phyloP scores from a whole-genome alignment of 805 yeast species.

The Nakazawaea sp. region DNA sequence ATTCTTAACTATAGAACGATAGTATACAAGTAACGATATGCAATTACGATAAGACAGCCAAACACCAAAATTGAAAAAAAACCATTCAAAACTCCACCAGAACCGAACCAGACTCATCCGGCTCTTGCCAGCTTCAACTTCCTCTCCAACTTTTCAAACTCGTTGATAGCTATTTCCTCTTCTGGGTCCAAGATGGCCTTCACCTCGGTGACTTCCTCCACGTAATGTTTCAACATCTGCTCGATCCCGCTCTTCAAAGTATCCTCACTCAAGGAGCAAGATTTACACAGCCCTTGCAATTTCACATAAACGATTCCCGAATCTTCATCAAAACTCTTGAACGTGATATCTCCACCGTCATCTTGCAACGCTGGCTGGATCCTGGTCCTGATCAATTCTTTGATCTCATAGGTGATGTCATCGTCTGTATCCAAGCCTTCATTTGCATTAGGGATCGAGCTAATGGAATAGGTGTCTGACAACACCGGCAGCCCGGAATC shows the following conservation, averaged over 20 bases:
- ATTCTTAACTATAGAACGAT: too few relatives aligned
- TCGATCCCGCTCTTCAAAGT: conserved; percentile 66
- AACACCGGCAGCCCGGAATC: conserved; percentile 22
- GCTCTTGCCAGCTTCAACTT: conserved; percentile 26
- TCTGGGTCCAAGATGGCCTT: conserved; percentile 31
- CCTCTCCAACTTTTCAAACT: conserved; percentile 78
- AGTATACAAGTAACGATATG: too few relatives aligned
- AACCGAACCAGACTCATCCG: neutral
- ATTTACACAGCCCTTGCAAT: conserved; percentile 64
- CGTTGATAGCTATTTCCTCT: conserved; percentile 60
- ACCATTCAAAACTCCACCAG: neutral
- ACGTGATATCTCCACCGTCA: conserved; percentile 72
- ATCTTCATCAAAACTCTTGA: conserved; percentile 49
- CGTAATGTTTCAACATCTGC: conserved; percentile 62
- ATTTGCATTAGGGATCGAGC: conserved; percentile 13
- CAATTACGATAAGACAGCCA: too few relatives aligned
- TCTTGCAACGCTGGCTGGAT: conserved; percentile 71
- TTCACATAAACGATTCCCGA: conserved; percentile 52
- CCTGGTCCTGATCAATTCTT: conserved; percentile 62
- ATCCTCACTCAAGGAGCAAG: conserved; percentile 62
- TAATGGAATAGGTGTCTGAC: conserved; percentile 12
- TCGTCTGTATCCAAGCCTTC: conserved; percentile 51
- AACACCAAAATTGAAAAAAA: too few relatives aligned
- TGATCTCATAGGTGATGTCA: conserved; percentile 59
- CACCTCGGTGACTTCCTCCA: conserved; percentile 60